Conservation (phyloP, 768 basidiomycete genomes). For the Podaxis rugospora region DNA sequence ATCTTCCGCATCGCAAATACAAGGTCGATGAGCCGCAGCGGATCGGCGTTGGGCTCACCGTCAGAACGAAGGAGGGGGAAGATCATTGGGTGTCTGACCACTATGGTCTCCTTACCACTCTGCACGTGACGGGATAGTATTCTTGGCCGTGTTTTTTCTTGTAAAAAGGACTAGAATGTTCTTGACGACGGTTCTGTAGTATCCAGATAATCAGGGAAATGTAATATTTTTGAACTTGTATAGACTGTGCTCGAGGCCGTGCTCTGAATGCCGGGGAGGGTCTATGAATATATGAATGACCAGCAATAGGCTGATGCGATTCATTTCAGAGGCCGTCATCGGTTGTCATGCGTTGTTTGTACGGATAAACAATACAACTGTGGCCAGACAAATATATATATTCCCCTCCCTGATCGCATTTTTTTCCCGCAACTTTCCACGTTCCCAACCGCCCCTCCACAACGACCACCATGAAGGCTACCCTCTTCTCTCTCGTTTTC, state of each 20-base stretch:
- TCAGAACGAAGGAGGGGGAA: conserved; percentile 26
- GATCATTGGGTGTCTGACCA: conserved; percentile 63
- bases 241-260: background rate
- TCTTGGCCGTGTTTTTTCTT: too few relatives aligned
- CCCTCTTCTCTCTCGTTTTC: conserved; percentile 37
- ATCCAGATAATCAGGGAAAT: background rate
- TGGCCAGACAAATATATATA: background rate
- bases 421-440: conserved; percentile 22
- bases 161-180: too few relatives aligned
- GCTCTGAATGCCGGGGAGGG: background rate
- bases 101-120: conserved; percentile 48
- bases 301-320: background rate
- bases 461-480: conserved; percentile 43
- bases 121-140: conserved; percentile 20
- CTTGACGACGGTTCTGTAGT: background rate
- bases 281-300: background rate
- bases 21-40: conserved; percentile 48
- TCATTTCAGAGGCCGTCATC: background rate
- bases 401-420: conserved; percentile 11
- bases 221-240: too few relatives aligned
- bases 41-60: conserved; percentile 54
- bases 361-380: background rate
- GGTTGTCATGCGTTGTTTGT: conserved; percentile 15
- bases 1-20: conserved; percentile 42
- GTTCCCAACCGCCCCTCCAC: conserved; percentile 20